Evolutionary conservation across 2,329 filamentous ascomycete species (phyloP).

Genomic region (Hypoxylon sp.): DNA sequence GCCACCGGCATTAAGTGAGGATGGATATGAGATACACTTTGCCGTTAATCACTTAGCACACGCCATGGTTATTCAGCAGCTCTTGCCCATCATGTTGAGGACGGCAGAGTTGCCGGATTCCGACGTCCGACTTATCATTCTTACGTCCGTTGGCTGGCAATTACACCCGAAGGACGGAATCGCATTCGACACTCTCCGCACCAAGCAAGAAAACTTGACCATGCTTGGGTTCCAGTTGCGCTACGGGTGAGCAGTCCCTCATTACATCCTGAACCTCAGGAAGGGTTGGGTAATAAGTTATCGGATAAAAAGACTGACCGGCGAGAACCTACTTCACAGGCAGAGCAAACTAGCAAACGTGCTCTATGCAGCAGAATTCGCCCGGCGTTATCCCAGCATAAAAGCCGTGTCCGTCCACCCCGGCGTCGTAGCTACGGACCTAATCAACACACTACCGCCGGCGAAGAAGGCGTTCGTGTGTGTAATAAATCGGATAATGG

Average conservation of each 20-base stretch:
- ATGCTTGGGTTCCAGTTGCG: conserved; percentile 43
- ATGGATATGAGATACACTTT: conserved; percentile 64
- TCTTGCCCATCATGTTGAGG: conserved; percentile 50
- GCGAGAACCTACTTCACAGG: conserved; percentile 55
- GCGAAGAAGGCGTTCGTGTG: conserved; percentile 44
- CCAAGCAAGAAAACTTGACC: conserved; percentile 39
- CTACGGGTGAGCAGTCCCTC: conserved; percentile 47
- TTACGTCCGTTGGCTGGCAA: conserved; percentile 48
- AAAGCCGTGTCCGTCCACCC: conserved; percentile 49
- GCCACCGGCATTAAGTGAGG: conserved; percentile 55
- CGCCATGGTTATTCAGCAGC: conserved; percentile 57
- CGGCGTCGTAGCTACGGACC: conserved; percentile 50
- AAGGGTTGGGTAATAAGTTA: not conserved
- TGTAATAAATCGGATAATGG: conserved; percentile 29
- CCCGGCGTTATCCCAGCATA: conserved; percentile 48
- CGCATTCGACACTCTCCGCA: conserved; percentile 48
- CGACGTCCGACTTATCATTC: conserved; percentile 50
- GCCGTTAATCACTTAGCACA: conserved; percentile 64
- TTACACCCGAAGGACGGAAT: conserved; percentile 45
- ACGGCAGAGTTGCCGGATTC: conserved; percentile 44
- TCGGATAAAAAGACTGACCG: conserved; percentile 1
- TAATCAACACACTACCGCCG: conserved; percentile 42
- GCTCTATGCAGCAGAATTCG: conserved; percentile 50
- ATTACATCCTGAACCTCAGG: not conserved
- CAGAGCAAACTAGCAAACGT: conserved; percentile 53